Conservation (phyloP, 345 rosid species). For the Melastoma malabathricum region DNA sequence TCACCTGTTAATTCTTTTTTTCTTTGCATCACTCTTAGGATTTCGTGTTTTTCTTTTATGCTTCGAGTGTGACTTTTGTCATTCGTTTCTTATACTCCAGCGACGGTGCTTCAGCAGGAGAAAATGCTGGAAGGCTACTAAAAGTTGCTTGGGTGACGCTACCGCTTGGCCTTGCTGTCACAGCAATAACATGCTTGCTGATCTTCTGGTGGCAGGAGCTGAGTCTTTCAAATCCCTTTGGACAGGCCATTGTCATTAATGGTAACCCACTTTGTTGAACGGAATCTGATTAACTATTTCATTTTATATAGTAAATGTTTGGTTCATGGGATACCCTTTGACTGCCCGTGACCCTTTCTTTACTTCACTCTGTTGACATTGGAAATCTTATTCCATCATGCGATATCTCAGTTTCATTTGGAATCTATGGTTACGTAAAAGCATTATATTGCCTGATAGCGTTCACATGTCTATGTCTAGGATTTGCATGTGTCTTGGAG, state of each 20-base stretch:
- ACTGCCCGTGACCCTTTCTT: neutral
- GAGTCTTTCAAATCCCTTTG: slow-evolving; percentile 44
- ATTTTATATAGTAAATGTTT: too few relatives aligned
- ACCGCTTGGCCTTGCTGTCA: slow-evolving; percentile 42
- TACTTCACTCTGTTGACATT: neutral
- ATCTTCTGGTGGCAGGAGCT: slow-evolving; percentile 87
- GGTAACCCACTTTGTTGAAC: slow-evolving; percentile 26
- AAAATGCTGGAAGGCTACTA: slow-evolving; percentile 31
- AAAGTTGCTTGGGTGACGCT: slow-evolving; percentile 79
- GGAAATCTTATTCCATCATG: neutral
- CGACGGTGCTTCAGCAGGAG: slow-evolving; percentile 28
- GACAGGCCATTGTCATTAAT: slow-evolving; percentile 67
- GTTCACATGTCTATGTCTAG: slow-evolving; percentile 25
- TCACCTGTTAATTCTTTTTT: neutral
- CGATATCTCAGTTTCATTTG: neutral
- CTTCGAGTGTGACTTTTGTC: neutral
- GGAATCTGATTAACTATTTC: slow-evolving; percentile 2
- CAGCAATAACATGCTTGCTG: slow-evolving; percentile 25
- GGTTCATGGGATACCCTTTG: too few relatives aligned
- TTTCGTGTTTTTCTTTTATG: neutral
- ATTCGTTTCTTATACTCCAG: slow-evolving; percentile 23
- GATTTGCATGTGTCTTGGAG: slow-evolving; percentile 76
- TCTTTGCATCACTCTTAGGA: neutral
- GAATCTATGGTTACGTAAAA: neutral
- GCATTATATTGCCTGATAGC: neutral